Evolutionary conservation across 2,329 filamentous ascomycete species (phyloP).

Genomic region (Tolypocladium tundrense): DNA sequence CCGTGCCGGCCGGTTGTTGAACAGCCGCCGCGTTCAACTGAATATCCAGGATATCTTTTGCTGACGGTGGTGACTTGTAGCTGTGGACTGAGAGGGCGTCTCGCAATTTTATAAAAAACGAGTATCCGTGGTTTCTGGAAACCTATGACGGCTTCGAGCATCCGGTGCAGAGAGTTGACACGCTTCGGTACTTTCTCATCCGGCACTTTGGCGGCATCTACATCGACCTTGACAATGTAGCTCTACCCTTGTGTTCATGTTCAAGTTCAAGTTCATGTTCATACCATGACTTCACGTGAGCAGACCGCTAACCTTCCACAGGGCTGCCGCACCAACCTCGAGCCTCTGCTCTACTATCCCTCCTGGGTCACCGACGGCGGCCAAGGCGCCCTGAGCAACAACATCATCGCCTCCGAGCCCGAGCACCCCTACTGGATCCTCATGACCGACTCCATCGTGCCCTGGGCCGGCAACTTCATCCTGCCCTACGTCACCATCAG

Average conservation of each 20-base stretch:
- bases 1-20: not conserved
- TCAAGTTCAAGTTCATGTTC: not conserved
- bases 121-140: conserved; percentile 70
- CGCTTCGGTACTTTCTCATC: conserved; percentile 71
- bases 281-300: not conserved
- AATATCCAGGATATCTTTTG: not conserved
- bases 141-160: conserved; percentile 66
- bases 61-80: not conserved
- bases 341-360: conserved; percentile 6
- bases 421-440: conserved; percentile 5
- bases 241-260: not conserved
- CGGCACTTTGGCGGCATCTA: conserved; percentile 72
- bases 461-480: not conserved
- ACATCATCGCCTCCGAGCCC: conserved; percentile 4
- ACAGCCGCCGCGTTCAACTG: not conserved
- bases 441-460: conserved; percentile 2
- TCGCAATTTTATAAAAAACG: conserved; percentile 58
- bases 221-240: conserved; percentile 55
- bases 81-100: conserved; percentile 67
- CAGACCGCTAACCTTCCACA: conserved; percentile 19
- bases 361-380: conserved; percentile 4
- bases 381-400: conserved; percentile 4
- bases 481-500: conserved; percentile 3
- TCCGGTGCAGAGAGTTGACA: conserved; percentile 67
- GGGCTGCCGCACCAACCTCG: conserved; percentile 5